Evolutionary conservation across 2,329 filamentous ascomycete species (phyloP).

Genomic region (Tolypocladium tundrense): DNA sequence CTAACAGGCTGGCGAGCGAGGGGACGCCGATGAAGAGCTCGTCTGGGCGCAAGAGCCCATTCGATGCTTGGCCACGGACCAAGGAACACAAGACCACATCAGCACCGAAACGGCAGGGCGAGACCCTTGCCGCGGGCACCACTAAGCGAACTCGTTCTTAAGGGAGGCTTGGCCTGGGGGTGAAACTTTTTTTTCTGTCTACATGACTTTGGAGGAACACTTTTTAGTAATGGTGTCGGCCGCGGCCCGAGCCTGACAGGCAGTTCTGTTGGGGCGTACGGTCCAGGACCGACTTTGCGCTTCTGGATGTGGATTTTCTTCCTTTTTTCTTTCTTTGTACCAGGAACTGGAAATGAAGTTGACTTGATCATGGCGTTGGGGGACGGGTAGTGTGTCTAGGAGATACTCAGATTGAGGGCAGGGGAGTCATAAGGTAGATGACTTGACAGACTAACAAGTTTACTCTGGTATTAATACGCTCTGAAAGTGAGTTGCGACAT

Average conservation of each 20-base stretch:
- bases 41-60: constrained; percentile 40
- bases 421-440: not conserved
- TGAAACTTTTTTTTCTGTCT: not conserved
- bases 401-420: constrained; percentile 2
- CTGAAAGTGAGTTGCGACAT: not conserved
- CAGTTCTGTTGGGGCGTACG: not conserved
- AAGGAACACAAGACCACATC: constrained; percentile 41
- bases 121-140: constrained; percentile 16
- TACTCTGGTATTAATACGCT: not conserved
- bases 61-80: constrained; percentile 58
- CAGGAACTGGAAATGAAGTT: not conserved
- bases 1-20: constrained; percentile 36
- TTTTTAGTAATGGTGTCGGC: not conserved
- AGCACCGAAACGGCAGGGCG: constrained; percentile 29
- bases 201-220: not conserved
- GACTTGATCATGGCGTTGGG: not conserved
- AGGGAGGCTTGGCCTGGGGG: not conserved
- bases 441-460: not conserved
- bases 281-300: not conserved
- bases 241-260: not conserved
- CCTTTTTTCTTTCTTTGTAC: constrained; percentile 1
- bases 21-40: constrained; percentile 29
- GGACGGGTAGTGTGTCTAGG: not conserved
- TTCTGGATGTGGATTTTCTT: constrained; percentile 4
- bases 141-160: constrained; percentile 27